Base-by-base conservation (phyloP, 2,329 filamentous ascomycete species). In the Hysterium pulicare region DNA sequence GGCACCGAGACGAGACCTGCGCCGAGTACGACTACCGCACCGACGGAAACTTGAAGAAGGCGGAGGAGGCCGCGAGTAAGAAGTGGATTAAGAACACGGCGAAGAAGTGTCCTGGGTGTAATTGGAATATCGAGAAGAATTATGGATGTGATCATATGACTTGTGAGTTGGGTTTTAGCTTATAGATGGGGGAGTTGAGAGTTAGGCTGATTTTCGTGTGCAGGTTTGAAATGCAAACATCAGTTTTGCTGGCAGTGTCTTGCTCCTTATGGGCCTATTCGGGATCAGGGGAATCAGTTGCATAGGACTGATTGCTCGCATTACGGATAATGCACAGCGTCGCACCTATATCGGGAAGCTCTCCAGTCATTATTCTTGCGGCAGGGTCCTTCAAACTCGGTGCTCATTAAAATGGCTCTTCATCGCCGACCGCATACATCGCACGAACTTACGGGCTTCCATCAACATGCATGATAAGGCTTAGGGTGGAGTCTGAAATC, bases 81-180 rank as follows among this genome's bases (percentile, higher is more conserved):
- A 53, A 54, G 21, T 51, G 58, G 45, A 51, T 71, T 11, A 43
- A 57, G 36, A 35, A 47, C 9, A 55, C 61, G 32, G 57, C 59
- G 23, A 71, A 70, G 52, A 51, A 52, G 31, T 72, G 70, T 50
- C 68, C 69, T 1, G 59, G 46, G 1, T 71, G 69, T 49, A 62
- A 58, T 15, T 61, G 58, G 53, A 50, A 55, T 24, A 70, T 71
- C 24, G 61, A 71, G 54, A 71, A 71, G 56, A 54, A 43, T 20
- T 50, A 52, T 33, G 69, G 69, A 5, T 72, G 70, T 44, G 68
- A 72, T 53, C 68, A 71, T 50, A 63, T 67, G 58, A 61, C 49
- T 15, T 66, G 62, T 60, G 41, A 50, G 55, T 44, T 15, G 38
- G 11, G 35, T 30, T 11, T 19, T 5, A 41, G 11, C 21, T 24